Conservation (phyloP, 1,284 basidiomycete species). For the Cryptococcus jaspeensis region DNA sequence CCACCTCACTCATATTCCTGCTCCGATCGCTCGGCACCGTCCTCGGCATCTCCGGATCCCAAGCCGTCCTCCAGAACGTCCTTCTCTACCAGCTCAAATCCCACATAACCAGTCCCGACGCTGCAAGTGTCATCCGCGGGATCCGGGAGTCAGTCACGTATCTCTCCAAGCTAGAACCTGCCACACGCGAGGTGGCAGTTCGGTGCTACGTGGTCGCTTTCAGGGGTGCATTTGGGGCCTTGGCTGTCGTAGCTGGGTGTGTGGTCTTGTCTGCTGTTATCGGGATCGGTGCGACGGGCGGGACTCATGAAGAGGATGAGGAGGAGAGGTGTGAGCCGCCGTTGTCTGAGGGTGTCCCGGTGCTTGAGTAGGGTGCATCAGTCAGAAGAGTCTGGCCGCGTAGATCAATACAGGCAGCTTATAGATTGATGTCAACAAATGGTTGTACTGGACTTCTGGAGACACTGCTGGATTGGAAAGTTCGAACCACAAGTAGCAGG, state of each 20-base stretch:
- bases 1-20: constrained; percentile 23
- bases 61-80: constrained; percentile 23
- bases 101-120: constrained; percentile 7
- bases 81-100: constrained; percentile 10
- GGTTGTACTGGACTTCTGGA: too few species aligned
- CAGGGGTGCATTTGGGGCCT: constrained; percentile 12
- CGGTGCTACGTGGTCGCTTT: constrained; percentile 16
- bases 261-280: background rate
- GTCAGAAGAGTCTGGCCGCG: too few species aligned
- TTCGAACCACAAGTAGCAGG: background rate
- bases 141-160: constrained; percentile 19
- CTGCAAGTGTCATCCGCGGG: constrained; percentile 11
- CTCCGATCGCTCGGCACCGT: constrained; percentile 21
- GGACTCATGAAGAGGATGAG: constrained; percentile 2
- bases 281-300: constrained; percentile 6
- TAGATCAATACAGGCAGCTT: too few species aligned
- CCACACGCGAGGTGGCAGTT: constrained; percentile 1
- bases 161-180: constrained; percentile 9
- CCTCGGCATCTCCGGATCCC: constrained; percentile 22
- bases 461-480: background rate
- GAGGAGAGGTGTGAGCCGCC: too few species aligned
- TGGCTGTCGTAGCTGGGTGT: constrained; percentile 11
- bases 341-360: too few species aligned
- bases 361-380: too few species aligned
- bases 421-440: too few species aligned